Percentiles rank a stretch among this genome's conserved stretches.
Conservation (phyloP, 164 flowering plant species). For the Stephania cephalantha region DNA sequence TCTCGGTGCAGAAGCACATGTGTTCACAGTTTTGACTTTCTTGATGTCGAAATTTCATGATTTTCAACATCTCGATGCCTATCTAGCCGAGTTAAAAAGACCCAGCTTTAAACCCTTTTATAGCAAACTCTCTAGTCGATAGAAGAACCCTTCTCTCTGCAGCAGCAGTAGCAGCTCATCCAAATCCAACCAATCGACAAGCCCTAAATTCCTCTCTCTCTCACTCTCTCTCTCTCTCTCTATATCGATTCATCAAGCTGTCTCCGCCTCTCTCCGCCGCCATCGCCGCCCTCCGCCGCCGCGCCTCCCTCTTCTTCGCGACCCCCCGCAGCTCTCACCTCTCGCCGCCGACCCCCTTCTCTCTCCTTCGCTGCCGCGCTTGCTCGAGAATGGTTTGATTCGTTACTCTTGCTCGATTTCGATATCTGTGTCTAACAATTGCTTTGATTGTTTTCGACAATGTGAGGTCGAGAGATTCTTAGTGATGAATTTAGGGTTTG, state of each 20-base stretch:
- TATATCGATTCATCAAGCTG: neutral
- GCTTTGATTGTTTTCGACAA: neutral
- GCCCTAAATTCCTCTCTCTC: neutral
- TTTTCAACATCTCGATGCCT: too few species aligned
- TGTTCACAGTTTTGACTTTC: too few species aligned
- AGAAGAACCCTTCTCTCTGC: neutral
- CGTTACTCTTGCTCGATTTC: neutral
- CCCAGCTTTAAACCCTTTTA: too few species aligned
- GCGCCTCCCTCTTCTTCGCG: neutral
- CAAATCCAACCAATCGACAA: neutral
- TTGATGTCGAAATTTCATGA: too few species aligned
- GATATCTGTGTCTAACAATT: neutral
- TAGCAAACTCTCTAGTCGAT: too few species aligned
- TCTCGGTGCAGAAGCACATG: too few species aligned
- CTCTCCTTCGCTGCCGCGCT: neutral
- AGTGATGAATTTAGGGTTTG: neutral
- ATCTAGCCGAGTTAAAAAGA: too few species aligned
- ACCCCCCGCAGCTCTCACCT: neutral
- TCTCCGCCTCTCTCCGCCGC: neutral
- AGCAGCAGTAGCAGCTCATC: neutral
- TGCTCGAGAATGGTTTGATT: neutral
- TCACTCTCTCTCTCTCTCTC: neutral
- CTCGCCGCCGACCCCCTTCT: neutral
- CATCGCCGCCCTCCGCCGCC: neutral
- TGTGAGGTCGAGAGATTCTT: neutral